Conservation (phyloP, 805 yeast species). For the Tetrapisispora nanseiensis region DNA sequence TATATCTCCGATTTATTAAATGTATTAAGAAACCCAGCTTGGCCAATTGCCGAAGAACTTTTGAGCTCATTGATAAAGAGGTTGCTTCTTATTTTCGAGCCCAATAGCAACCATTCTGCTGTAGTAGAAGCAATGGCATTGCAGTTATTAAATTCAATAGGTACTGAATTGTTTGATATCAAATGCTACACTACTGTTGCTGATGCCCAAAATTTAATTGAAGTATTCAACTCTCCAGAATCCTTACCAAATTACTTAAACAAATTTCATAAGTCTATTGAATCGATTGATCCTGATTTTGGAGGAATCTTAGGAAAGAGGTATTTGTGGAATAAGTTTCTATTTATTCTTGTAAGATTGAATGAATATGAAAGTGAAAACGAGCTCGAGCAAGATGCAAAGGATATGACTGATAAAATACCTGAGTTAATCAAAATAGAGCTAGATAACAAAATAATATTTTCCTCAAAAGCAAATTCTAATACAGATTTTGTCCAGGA, state of each 20-base stretch:
- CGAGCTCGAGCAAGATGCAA: conserved; percentile 7
- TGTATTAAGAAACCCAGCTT: conserved; percentile 46
- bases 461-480: background rate
- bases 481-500: background rate
- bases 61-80: conserved; percentile 37
- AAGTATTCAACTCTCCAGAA: conserved; percentile 20
- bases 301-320: conserved; percentile 4
- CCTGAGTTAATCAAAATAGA: conserved; percentile 3
- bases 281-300: conserved; percentile 1
- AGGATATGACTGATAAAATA: background rate
- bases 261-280: conserved; percentile 11
- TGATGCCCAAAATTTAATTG: conserved; percentile 15
- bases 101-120: conserved; percentile 30
- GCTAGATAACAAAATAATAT: background rate
- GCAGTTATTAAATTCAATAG: conserved; percentile 55
- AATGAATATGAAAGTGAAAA: conserved; percentile 8
- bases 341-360: conserved; percentile 8
- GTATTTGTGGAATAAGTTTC: conserved; percentile 16
- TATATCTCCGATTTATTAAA: conserved; percentile 47
- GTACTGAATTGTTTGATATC: conserved; percentile 36
- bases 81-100: conserved; percentile 32
- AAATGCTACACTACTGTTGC: conserved; percentile 11
- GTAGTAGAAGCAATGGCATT: conserved; percentile 42
- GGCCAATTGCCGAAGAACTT: conserved; percentile 49
- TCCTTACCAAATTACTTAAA: conserved; percentile 9